These are phyloP conservation scores for Anisodus acutangulus DNA, from an alignment of 257 asterid genomes.

Conservation along the genomic window DNA sequence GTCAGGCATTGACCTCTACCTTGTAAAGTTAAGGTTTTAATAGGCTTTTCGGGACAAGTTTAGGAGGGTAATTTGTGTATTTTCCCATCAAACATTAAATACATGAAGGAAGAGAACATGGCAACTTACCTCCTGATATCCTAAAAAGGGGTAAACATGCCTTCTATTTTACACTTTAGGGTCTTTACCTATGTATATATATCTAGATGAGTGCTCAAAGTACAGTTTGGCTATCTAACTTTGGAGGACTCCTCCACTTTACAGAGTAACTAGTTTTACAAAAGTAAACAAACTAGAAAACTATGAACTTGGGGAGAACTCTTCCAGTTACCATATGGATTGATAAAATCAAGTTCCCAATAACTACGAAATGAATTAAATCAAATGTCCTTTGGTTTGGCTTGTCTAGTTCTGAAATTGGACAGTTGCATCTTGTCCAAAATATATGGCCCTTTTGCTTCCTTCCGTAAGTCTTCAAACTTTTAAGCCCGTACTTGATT, in stretches of 20 bases:
- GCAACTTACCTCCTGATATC: background rate
- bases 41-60: background rate
- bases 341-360: constrained; percentile 9
- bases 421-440: background rate
- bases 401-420: background rate
- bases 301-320: background rate
- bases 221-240: background rate
- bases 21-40: background rate
- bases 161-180: background rate
- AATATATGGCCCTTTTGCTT: background rate
- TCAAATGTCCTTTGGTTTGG: background rate
- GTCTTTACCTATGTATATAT: background rate
- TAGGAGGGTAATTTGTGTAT: background rate
- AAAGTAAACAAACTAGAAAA: constrained; percentile 13
- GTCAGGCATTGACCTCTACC: background rate
- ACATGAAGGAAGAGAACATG: background rate
- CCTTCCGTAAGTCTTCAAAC: background rate
- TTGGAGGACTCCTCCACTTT: constrained; percentile 4
- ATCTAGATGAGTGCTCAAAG: background rate
- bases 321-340: constrained; percentile 12
- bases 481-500: background rate
- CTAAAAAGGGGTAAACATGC: background rate
- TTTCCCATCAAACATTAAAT: background rate
- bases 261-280: background rate
- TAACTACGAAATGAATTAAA: background rate